These are phyloP conservation scores for Phialemonium atrogriseum DNA, from an alignment of 2,329 filamentous ascomycete species.

Conservation along the genomic window DNA sequence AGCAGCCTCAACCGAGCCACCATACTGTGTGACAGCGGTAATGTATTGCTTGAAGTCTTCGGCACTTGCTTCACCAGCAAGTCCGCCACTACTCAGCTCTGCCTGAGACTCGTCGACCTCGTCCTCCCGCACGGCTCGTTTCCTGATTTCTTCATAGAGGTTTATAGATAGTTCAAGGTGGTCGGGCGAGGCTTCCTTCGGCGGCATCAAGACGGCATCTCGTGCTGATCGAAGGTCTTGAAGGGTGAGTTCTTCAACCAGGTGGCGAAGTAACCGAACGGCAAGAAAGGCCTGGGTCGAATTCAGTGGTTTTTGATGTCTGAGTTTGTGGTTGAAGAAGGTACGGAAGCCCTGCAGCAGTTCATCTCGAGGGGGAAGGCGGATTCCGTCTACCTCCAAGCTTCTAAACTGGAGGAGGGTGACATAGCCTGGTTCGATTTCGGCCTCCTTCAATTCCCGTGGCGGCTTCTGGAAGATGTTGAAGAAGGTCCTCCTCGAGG, in stretches of 20 bases:
- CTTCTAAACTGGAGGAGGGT: conserved; percentile 61
- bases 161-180: conserved; percentile 39
- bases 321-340: conserved; percentile 52
- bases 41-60: conserved; percentile 35
- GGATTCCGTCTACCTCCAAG: conserved; percentile 52
- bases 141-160: conserved; percentile 31
- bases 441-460: conserved; percentile 50
- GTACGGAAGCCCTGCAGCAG: conserved; percentile 56
- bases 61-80: conserved; percentile 10
- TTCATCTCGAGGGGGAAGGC: conserved; percentile 55
- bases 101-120: too few relatives aligned
- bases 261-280: conserved; percentile 37
- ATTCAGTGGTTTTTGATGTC: conserved; percentile 44
- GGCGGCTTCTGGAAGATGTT: conserved; percentile 53
- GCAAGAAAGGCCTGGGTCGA: conserved; percentile 58
- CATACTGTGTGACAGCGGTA: conserved; percentile 43
- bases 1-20: conserved; percentile 44
- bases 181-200: conserved; percentile 32
- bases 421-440: conserved; percentile 63
- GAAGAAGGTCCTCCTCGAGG: conserved; percentile 48
- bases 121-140: conserved; percentile 8
- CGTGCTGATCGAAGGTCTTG: conserved; percentile 37
- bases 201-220: conserved; percentile 31
- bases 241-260: conserved; percentile 36
- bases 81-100: too few relatives aligned